These are phyloP conservation scores for Trichosporon sp. DNA, from an alignment of 1,284 basidiomycete species.

Conservation along the genomic window DNA sequence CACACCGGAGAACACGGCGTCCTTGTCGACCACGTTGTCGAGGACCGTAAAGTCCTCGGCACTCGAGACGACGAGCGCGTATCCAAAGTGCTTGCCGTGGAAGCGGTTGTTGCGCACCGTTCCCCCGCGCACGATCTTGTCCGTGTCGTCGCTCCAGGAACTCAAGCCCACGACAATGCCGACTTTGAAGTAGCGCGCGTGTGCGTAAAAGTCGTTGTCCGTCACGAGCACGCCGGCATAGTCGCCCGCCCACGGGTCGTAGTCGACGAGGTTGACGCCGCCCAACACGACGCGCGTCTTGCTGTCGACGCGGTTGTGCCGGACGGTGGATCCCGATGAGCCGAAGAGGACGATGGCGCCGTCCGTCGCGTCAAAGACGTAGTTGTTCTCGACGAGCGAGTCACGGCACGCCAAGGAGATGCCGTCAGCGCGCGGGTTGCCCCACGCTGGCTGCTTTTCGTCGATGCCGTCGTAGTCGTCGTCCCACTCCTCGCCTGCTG, in stretches of 20 bases:
- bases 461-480: conserved; percentile 54
- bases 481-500: conserved; percentile 58
- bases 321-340: conserved; percentile 50
- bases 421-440: conserved; percentile 56
- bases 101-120: conserved; percentile 53
- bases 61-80: conserved; percentile 55
- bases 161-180: conserved; percentile 56
- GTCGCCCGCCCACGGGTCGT: conserved; percentile 56
- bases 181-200: conserved; percentile 53
- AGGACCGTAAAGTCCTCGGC: conserved; percentile 53
- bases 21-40: conserved; percentile 45
- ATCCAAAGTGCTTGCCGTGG: conserved; percentile 52
- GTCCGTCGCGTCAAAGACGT: conserved; percentile 56
- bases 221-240: conserved; percentile 52
- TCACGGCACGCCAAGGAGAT: conserved; percentile 58
- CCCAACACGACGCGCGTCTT: conserved; percentile 54
- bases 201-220: conserved; percentile 53
- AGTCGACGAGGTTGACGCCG: conserved; percentile 57
- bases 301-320: conserved; percentile 52
- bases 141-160: conserved; percentile 57
- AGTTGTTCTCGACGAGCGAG: conserved; percentile 54
- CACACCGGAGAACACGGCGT: conserved; percentile 49
- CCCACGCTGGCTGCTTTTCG: conserved; percentile 47
- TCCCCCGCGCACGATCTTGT: conserved; percentile 51
- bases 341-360: conserved; percentile 58